Evolutionary conservation across 2,329 filamentous ascomycete species (phyloP).

Genomic region (Rhynchosporium graminicola): DNA sequence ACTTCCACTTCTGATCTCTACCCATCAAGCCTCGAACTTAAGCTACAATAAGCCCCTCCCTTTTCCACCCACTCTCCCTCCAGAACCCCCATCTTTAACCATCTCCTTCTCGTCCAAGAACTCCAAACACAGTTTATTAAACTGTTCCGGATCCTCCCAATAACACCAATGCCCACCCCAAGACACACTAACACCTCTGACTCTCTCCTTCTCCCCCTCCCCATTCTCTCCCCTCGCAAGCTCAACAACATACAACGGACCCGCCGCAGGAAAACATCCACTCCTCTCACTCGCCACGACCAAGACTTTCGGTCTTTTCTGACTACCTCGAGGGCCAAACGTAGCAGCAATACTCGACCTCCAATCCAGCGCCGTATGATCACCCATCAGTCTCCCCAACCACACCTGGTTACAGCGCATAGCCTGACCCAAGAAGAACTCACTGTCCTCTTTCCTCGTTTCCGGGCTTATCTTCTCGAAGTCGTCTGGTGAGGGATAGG

Average conservation of each 20-base stretch:
- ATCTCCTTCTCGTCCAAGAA: slow-evolving; percentile 29
- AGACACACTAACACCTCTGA: slow-evolving; percentile 34
- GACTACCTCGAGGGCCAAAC: slow-evolving; percentile 28
- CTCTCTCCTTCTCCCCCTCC: slow-evolving; percentile 16
- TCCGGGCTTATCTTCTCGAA: background rate
- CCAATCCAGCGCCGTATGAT: slow-evolving; percentile 40
- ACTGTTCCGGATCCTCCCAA: slow-evolving; percentile 38
- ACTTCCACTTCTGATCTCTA: too few species aligned
- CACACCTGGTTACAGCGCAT: slow-evolving; percentile 37
- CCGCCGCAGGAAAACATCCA: slow-evolving; percentile 39
- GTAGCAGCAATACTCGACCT: slow-evolving; percentile 33
- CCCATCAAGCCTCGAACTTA: too few species aligned
- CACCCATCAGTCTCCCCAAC: slow-evolving; percentile 40
- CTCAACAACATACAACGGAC: slow-evolving; percentile 37
- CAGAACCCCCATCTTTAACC: slow-evolving; percentile 14
- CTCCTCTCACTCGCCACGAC: slow-evolving; percentile 39
- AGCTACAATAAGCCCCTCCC: too few species aligned
- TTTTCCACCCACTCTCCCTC: slow-evolving; percentile 18
- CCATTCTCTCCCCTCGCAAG: slow-evolving; percentile 31
- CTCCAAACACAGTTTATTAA: slow-evolving; percentile 31
- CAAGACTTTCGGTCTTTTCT: slow-evolving; percentile 30
- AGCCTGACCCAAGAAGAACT: slow-evolving; percentile 38
- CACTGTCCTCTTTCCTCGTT: slow-evolving; percentile 29
- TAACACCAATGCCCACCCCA: slow-evolving; percentile 42
- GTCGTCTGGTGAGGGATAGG: slow-evolving; percentile 29